These are phyloP conservation scores for Exobasidium rhododendri DNA, from an alignment of 1,284 basidiomycete genomes.

Conservation along the genomic window DNA sequence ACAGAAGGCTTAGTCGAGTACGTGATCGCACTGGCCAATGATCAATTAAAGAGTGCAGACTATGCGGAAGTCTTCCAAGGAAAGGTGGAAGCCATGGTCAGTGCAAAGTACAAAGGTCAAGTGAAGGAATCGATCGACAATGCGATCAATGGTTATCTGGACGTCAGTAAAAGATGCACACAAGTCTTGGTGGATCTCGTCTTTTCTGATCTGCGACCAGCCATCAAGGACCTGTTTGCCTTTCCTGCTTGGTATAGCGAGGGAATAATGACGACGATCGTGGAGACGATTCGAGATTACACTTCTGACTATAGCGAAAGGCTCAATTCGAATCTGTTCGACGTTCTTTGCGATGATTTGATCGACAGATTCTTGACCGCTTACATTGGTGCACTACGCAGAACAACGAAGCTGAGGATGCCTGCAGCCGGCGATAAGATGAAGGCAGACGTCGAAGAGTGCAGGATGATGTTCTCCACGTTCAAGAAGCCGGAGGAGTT, in stretches of 20 bases:
- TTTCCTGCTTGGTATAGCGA: slow-evolving; percentile 62
- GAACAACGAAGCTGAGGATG: slow-evolving; percentile 81
- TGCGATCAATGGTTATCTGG: slow-evolving; percentile 95
- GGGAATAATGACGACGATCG: slow-evolving; percentile 75
- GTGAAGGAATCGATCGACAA: slow-evolving; percentile 87
- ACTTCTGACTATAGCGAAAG: slow-evolving; percentile 86
- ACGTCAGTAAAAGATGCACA: slow-evolving; percentile 94
- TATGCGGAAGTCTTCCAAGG: slow-evolving; percentile 80
- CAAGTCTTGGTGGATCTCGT: slow-evolving; percentile 90
- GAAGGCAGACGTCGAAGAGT: slow-evolving; percentile 72
- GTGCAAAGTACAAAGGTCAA: slow-evolving; percentile 78
- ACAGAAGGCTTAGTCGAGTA: slow-evolving; percentile 89
- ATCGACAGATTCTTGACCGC: slow-evolving; percentile 84
- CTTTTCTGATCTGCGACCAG: slow-evolving; percentile 89
- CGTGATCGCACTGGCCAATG: slow-evolving; percentile 95
- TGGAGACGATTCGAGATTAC: slow-evolving; percentile 95
- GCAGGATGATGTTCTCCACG: slow-evolving; percentile 75
- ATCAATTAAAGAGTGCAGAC: slow-evolving; percentile 94
- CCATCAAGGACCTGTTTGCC: slow-evolving; percentile 78
- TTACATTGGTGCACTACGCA: slow-evolving; percentile 83
- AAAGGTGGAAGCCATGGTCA: slow-evolving; percentile 85
- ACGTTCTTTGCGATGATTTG: slow-evolving; percentile 87
- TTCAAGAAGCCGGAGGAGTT: slow-evolving; percentile 78
- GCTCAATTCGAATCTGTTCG: slow-evolving; percentile 85
- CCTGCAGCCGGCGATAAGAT: slow-evolving; percentile 78